These are phyloP conservation scores for Annulohypoxylon stygium DNA, from an alignment of 495 filamentous ascomycete species.

Conservation along the genomic window DNA sequence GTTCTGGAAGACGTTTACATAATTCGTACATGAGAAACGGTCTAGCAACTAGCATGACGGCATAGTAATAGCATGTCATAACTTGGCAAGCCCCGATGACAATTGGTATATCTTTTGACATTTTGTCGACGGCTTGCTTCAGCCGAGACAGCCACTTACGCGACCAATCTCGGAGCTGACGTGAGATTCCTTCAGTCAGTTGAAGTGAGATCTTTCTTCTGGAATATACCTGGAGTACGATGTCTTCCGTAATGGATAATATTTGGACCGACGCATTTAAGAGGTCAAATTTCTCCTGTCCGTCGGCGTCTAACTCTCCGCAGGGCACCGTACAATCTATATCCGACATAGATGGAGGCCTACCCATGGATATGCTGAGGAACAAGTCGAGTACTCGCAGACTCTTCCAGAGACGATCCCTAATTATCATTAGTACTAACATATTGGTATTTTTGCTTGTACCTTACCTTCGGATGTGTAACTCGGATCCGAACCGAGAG, in stretches of 20 bases:
- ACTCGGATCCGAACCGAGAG: constrained; percentile 64
- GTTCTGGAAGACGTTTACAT: constrained; percentile 54
- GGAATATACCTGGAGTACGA: constrained; percentile 60
- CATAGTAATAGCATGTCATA: constrained; percentile 60
- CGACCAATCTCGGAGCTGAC: constrained; percentile 62
- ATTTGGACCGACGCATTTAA: constrained; percentile 62
- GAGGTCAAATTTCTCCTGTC: constrained; percentile 55
- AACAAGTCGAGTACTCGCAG: constrained; percentile 72
- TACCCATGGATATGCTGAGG: constrained; percentile 70
- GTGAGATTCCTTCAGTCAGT: constrained; percentile 61
- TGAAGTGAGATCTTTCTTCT: constrained; percentile 61
- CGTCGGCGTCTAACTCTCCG: constrained; percentile 44
- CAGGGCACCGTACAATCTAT: constrained; percentile 67
- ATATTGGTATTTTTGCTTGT: background rate
- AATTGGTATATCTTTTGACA: constrained; percentile 28
- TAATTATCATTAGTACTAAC: constrained; percentile 37
- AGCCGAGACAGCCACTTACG: constrained; percentile 54
- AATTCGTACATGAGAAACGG: constrained; percentile 64
- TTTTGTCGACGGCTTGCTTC: constrained; percentile 48
- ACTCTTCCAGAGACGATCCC: constrained; percentile 73
- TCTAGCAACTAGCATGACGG: constrained; percentile 61
- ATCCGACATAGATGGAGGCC: constrained; percentile 71
- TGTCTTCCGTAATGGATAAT: constrained; percentile 56
- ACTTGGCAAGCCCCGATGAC: constrained; percentile 59
- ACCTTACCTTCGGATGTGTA: constrained; percentile 54